Percentiles rank a stretch among this genome's conserved stretches.
phyloP scores from a whole-genome alignment of 345 rosid species.

The Populus nigra region DNA sequence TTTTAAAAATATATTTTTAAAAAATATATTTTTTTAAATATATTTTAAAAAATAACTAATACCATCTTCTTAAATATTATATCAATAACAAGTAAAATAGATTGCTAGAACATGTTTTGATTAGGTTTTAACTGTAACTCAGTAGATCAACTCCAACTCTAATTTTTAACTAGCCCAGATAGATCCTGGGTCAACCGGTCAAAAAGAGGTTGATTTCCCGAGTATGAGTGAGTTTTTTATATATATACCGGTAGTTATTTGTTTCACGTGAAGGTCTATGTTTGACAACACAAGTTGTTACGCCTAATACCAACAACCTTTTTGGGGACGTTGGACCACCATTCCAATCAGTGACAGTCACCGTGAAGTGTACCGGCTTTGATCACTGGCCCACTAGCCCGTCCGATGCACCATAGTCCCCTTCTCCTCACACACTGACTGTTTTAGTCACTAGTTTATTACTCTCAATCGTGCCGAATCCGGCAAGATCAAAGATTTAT shows the following conservation, averaged over 20 bases:
- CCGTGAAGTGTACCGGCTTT: no score
- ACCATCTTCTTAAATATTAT: no score
- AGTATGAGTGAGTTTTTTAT: neutral
- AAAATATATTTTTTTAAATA: no score
- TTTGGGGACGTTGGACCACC: neutral
- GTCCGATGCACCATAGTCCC: neutral
- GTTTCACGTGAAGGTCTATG: neutral
- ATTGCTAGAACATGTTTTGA: no score
- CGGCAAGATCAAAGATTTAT: neutral
- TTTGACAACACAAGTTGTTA: neutral
- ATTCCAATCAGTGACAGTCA: slow-evolving; percentile 15
- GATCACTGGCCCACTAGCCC: neutral
- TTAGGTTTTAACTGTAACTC: no score
- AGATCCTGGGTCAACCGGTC: no score
- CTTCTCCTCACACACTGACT: neutral
- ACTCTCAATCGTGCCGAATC: slow-evolving; percentile 29
- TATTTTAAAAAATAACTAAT: no score
- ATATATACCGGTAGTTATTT: neutral
- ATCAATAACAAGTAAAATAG: no score
- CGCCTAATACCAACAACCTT: neutral
- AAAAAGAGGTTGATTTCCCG: neutral
- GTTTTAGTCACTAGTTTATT: neutral
- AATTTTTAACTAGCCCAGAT: no score
- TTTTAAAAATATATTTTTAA: no score
- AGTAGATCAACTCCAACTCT: no score